phyloP scores from a whole-genome alignment of 108 stramenopile genomes.

The Nannochloropsis gaditana region DNA sequence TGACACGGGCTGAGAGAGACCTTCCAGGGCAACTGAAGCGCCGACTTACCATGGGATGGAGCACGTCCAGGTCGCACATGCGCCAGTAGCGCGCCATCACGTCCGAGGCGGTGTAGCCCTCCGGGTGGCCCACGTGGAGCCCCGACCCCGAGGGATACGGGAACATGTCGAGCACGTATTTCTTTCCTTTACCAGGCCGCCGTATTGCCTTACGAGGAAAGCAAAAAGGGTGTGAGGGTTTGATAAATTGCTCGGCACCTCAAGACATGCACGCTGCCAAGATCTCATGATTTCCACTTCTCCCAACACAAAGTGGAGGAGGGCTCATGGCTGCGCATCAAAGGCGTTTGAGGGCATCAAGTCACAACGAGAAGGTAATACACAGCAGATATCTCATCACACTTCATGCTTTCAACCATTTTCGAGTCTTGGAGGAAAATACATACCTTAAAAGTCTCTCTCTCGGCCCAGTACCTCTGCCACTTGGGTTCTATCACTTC shows the following conservation, averaged over 20 bases:
- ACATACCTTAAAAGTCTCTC: constrained; percentile 45
- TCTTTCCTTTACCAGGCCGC: constrained; percentile 40
- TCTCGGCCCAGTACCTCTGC: constrained; percentile 54
- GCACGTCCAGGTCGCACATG: constrained; percentile 87
- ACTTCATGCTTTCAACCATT: too few relatives aligned
- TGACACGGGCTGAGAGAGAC: not conserved
- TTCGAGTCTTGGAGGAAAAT: not conserved
- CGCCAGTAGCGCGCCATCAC: constrained; percentile 96
- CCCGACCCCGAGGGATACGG: constrained; percentile 97
- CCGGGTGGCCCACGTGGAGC: constrained; percentile 93
- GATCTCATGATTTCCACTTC: too few relatives aligned
- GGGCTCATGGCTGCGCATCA: too few relatives aligned
- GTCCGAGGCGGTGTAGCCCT: constrained; percentile 91
- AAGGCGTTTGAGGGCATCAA: too few relatives aligned
- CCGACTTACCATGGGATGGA: constrained; percentile 75
- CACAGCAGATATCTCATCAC: too few relatives aligned
- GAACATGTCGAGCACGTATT: constrained; percentile 96
- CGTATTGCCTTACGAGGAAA: constrained; percentile 18
- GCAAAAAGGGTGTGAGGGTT: too few relatives aligned
- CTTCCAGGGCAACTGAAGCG: not conserved
- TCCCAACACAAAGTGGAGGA: too few relatives aligned
- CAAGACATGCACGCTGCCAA: too few relatives aligned
- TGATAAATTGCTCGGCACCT: too few relatives aligned
- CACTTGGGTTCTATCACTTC: constrained; percentile 46
- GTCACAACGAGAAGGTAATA: too few relatives aligned